Evolutionary conservation across 768 basidiomycete species (phyloP).

Genomic region (Hortiboletus flavorubellus): DNA sequence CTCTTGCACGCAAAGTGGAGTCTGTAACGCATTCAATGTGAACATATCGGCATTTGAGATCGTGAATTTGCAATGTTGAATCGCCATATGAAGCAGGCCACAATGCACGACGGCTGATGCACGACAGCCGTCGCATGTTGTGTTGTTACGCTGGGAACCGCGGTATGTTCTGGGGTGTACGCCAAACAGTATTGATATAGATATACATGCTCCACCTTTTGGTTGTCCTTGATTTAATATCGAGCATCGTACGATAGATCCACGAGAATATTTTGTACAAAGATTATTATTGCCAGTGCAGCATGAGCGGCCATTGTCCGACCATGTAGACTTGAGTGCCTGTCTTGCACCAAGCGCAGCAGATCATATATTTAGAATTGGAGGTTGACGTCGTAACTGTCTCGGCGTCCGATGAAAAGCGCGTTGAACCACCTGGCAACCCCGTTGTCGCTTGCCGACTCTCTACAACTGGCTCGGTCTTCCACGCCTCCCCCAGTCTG

Average conservation of each 20-base stretch:
- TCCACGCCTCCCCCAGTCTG: no score
- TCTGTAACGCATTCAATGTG: neutral
- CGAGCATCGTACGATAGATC: neutral
- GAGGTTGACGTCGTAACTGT: no score
- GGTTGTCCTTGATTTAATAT: neutral
- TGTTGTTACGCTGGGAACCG: neutral
- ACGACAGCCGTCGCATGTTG: no score
- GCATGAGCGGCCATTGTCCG: neutral
- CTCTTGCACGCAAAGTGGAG: constrained; percentile 20
- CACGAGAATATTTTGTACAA: neutral
- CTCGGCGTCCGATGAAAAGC: no score
- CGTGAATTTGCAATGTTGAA: constrained; percentile 20
- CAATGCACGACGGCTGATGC: no score
- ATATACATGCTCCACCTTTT: neutral
- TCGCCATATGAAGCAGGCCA: constrained; percentile 3
- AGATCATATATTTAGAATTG: no score
- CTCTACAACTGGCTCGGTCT: no score
- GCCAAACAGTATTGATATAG: neutral
- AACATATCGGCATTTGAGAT: neutral
- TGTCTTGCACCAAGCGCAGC: neutral
- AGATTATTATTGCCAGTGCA: no score
- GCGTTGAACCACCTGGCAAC: no score
- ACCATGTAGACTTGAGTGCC: neutral
- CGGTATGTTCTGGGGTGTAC: neutral
- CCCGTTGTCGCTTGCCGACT: no score